Conservation (phyloP, 23 red algal genomes). For the Gracilaria caudata region DNA sequence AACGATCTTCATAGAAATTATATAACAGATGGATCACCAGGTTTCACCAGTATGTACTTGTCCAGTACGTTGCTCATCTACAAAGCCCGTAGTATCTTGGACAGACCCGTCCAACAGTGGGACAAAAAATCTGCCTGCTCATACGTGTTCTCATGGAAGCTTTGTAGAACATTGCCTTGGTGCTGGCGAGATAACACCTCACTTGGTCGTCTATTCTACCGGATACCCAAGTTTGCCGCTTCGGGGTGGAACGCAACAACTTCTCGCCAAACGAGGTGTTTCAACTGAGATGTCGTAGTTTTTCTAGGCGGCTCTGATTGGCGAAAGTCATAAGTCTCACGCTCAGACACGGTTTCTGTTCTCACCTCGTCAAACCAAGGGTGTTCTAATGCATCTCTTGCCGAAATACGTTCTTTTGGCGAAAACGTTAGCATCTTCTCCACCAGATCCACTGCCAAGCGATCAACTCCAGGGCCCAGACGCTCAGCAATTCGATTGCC, state of each 20-base stretch:
- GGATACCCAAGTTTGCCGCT: slow-evolving; percentile 9
- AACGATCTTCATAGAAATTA: too few species aligned
- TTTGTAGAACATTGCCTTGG: neutral
- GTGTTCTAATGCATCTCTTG: slow-evolving; percentile 76
- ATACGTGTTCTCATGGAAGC: neutral
- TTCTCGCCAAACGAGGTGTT: slow-evolving; percentile 55
- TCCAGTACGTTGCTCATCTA: too few species aligned
- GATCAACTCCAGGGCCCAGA: slow-evolving; percentile 41
- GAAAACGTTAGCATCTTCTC: slow-evolving; percentile 78
- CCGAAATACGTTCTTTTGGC: slow-evolving; percentile 73
- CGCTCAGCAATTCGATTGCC: slow-evolving; percentile 36
- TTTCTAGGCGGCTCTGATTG: slow-evolving; percentile 57
- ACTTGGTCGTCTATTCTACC: neutral
- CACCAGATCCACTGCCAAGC: slow-evolving; percentile 79
- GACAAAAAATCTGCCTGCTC: neutral
- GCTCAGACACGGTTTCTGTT: neutral
- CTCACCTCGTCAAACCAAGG: slow-evolving; percentile 84
- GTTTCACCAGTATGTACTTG: too few species aligned
- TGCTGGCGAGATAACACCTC: neutral
- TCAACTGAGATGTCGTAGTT: slow-evolving; percentile 41
- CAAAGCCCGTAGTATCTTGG: too few species aligned
- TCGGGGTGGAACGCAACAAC: slow-evolving; percentile 68
- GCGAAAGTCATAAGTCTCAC: slow-evolving; percentile 37
- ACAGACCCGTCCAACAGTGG: too few species aligned
- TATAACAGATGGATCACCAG: too few species aligned